A percentile compares a stretch with the other conserved stretches of the same genome.
phyloP scores from a whole-genome alignment of 371 early-diverging fungal genomes.

The Umbelopsis sp. region DNA sequence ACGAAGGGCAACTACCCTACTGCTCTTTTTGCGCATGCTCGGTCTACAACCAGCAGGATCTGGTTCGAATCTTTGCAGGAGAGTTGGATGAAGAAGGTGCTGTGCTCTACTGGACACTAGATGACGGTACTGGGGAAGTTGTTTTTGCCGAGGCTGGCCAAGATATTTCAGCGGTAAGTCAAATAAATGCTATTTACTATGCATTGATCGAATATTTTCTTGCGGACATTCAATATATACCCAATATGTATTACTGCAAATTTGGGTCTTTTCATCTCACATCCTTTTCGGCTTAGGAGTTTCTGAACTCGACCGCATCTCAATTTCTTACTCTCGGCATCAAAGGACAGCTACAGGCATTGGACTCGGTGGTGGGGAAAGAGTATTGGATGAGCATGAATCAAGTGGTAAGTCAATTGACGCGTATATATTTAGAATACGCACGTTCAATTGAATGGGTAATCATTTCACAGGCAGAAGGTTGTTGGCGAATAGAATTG shows the following conservation, averaged over 20 bases:
- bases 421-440: background rate
- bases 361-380: constrained; percentile 4
- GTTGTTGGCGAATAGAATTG: constrained; percentile 8
- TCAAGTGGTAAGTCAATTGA: background rate
- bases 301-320: constrained; percentile 22
- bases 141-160: constrained; percentile 40
- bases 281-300: constrained; percentile 29
- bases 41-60: constrained; percentile 2
- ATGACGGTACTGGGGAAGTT: constrained; percentile 37
- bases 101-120: constrained; percentile 45
- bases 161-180: constrained; percentile 35
- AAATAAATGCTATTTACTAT: constrained; percentile 1
- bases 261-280: constrained; percentile 24
- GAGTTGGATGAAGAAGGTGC: constrained; percentile 28
- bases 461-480: background rate
- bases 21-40: background rate
- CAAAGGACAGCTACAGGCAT: background rate
- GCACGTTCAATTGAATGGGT: background rate
- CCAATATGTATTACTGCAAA: constrained; percentile 4
- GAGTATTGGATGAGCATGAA: constrained; percentile 13
- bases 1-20: background rate
- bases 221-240: background rate
- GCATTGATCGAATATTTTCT: constrained; percentile 2
- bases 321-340: background rate
- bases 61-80: constrained; percentile 13